Percentiles rank a stretch among this genome's conserved stretches.
phyloP scores from a whole-genome alignment of 805 yeast genomes.

The Candida corydali region DNA sequence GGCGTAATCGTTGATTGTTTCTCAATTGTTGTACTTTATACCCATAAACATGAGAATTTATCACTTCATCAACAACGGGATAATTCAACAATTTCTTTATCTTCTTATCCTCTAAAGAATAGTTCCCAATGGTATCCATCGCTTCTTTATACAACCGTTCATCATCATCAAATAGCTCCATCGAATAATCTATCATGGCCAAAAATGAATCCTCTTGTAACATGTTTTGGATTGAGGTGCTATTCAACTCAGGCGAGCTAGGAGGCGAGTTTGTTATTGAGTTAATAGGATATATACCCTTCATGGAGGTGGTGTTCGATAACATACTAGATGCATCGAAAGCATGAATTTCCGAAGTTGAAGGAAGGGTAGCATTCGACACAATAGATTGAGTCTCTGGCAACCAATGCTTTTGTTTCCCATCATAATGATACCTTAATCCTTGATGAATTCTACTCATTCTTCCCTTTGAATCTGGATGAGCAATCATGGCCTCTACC shows the following conservation, averaged over 20 bases:
- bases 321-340: constrained; percentile 22
- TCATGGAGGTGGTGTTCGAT: constrained; percentile 28
- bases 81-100: constrained; percentile 35
- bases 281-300: constrained; percentile 23
- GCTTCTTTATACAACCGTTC: constrained; percentile 33
- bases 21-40: constrained; percentile 38
- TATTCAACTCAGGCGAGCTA: not conserved
- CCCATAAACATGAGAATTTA: constrained; percentile 38
- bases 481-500: constrained; percentile 63
- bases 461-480: constrained; percentile 60
- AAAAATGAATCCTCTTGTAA: constrained; percentile 7
- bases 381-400: constrained; percentile 12
- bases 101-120: constrained; percentile 29
- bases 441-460: constrained; percentile 79
- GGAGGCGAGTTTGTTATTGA: constrained; percentile 19
- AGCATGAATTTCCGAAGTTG: constrained; percentile 27
- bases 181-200: constrained; percentile 20
- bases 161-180: constrained; percentile 32
- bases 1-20: constrained; percentile 9
- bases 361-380: constrained; percentile 12
- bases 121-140: constrained; percentile 25
- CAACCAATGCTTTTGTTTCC: constrained; percentile 82
- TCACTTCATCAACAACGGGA: constrained; percentile 41
- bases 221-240: constrained; percentile 2
- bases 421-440: constrained; percentile 71